phyloP scores from a whole-genome alignment of 306 rosid genomes.

The Castanea sativa region DNA sequence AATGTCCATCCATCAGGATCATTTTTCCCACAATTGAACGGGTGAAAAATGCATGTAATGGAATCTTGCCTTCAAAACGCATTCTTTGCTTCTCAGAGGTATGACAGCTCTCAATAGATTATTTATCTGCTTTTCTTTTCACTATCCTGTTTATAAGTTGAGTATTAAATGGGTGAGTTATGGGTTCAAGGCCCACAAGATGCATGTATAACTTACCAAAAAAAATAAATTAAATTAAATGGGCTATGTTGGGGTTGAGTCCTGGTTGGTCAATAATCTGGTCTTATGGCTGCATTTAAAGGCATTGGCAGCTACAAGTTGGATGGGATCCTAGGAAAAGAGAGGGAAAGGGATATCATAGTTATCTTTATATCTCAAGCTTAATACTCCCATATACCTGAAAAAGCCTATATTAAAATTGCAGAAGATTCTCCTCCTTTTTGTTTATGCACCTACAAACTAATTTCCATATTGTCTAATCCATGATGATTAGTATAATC shows the following conservation, averaged over 20 bases:
- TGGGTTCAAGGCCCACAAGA: too few relatives aligned
- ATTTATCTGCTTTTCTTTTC: not conserved
- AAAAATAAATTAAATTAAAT: too few relatives aligned
- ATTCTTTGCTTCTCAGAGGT: conserved; percentile 84
- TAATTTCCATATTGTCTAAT: not conserved
- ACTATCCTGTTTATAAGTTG: not conserved
- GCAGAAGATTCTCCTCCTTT: not conserved
- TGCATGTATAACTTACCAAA: too few relatives aligned
- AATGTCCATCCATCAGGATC: conserved; percentile 63
- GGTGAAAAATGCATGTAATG: conserved; percentile 53
- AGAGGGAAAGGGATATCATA: not conserved
- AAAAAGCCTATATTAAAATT: not conserved
- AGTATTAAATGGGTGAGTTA: not conserved
- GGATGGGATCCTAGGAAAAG: not conserved
- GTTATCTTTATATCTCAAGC: not conserved
- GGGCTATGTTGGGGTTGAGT: not conserved
- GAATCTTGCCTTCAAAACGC: conserved; percentile 64
- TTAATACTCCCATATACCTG: not conserved
- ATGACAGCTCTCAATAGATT: not conserved
- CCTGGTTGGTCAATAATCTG: not conserved
- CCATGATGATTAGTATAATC: not conserved
- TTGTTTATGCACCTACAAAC: not conserved
- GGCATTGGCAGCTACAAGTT: conserved; percentile 2
- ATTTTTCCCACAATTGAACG: conserved; percentile 73
- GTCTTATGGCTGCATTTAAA: not conserved